Conservation (phyloP, 495 filamentous ascomycete genomes). For the Podospora pseudoanserina region DNA sequence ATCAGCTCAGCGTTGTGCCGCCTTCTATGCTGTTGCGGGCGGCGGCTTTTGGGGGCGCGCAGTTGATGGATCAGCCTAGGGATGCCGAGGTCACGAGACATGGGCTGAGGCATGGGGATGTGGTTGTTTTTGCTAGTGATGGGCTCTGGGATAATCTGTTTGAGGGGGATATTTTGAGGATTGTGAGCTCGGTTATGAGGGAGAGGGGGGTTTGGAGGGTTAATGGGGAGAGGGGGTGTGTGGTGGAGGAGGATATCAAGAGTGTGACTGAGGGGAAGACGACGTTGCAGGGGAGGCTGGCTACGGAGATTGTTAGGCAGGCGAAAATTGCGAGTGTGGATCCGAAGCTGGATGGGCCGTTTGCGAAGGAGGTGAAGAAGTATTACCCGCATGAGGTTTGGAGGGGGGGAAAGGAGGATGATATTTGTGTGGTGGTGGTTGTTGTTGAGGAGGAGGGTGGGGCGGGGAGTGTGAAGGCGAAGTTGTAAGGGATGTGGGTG, state of each 20-base stretch:
- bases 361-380: constrained; percentile 88
- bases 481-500: constrained; percentile 27
- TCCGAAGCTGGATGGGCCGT: constrained; percentile 77
- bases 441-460: constrained; percentile 57
- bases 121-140: constrained; percentile 87
- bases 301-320: constrained; percentile 68
- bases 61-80: constrained; percentile 72
- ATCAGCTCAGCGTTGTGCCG: constrained; percentile 86
- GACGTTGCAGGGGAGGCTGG: constrained; percentile 72
- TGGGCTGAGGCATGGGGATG: constrained; percentile 79
- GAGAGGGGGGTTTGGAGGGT: constrained; percentile 64
- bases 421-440: constrained; percentile 77
- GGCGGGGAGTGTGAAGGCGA: constrained; percentile 31
- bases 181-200: constrained; percentile 73
- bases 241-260: constrained; percentile 53
- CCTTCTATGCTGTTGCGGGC: constrained; percentile 70
- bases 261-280: constrained; percentile 40
- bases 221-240: constrained; percentile 55
- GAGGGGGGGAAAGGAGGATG: constrained; percentile 86
- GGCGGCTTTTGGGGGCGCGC: constrained; percentile 74
- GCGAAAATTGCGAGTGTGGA: constrained; percentile 83
- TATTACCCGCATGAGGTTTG: constrained; percentile 78
- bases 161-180: constrained; percentile 76
- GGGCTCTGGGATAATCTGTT: constrained; percentile 98
- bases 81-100: constrained; percentile 80